These are phyloP conservation scores for Porodaedalea pini DNA, from an alignment of 1,284 basidiomycete species.

Conservation along the genomic window DNA sequence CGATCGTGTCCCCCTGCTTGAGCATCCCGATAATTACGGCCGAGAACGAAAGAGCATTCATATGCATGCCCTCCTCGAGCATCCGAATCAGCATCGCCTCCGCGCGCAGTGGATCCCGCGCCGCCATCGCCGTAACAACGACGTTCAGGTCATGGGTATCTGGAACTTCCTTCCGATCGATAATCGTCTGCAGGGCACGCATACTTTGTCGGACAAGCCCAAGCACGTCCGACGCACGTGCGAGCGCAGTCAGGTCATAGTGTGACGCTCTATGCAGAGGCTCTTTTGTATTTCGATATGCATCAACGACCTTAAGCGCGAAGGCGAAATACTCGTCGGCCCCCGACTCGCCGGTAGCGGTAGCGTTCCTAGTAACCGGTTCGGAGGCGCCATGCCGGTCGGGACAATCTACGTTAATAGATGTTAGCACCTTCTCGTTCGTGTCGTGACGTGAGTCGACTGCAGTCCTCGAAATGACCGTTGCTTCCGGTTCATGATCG, in stretches of 20 bases:
- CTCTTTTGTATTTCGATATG: slow-evolving; percentile 40
- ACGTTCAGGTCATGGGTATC: slow-evolving; percentile 64
- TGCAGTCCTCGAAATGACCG: not conserved
- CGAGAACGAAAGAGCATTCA: slow-evolving; percentile 52
- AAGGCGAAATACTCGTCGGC: slow-evolving; percentile 32
- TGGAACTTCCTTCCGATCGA: slow-evolving; percentile 48
- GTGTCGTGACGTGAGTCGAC: not conserved
- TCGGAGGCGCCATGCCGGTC: not conserved
- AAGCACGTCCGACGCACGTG: slow-evolving; percentile 57
- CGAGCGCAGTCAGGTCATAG: slow-evolving; percentile 53
- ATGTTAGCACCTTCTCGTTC: not conserved
- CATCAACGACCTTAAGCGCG: slow-evolving; percentile 42
- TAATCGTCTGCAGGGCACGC: slow-evolving; percentile 42
- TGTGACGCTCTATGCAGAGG: slow-evolving; percentile 49
- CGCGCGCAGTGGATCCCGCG: slow-evolving; percentile 44
- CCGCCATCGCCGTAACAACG: slow-evolving; percentile 50
- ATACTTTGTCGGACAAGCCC: slow-evolving; percentile 48
- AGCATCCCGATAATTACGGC: slow-evolving; percentile 58
- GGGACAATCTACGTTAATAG: not conserved
- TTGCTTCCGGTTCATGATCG: not conserved
- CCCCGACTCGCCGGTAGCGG: slow-evolving; percentile 28
- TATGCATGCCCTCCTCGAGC: slow-evolving; percentile 42
- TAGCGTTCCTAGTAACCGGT: slow-evolving; percentile 18
- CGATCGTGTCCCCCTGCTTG: slow-evolving; percentile 38
- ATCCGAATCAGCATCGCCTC: slow-evolving; percentile 47